Conservation (phyloP, 495 filamentous ascomycete species). For the Tuber aestivum region DNA sequence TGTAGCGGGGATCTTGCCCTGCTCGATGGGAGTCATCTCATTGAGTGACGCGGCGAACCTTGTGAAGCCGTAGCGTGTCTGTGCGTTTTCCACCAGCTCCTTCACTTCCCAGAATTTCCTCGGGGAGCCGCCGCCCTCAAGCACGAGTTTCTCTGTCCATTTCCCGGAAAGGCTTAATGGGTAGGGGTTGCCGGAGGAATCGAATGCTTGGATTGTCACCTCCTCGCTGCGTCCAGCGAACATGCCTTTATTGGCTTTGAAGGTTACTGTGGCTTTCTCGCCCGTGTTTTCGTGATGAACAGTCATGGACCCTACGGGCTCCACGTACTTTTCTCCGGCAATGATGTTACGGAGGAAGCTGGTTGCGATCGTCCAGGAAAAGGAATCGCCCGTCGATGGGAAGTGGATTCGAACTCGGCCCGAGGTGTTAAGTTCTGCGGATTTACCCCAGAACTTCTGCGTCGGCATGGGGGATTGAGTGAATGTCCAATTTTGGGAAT, state of each 20-base stretch:
- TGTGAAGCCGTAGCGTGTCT: slow-evolving; percentile 78
- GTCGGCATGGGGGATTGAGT: slow-evolving; percentile 78
- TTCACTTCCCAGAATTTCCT: slow-evolving; percentile 72
- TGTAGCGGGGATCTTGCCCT: slow-evolving; percentile 60
- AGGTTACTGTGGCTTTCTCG: slow-evolving; percentile 70
- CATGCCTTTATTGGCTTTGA: slow-evolving; percentile 82
- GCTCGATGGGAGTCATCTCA: slow-evolving; percentile 76
- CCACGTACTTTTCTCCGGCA: slow-evolving; percentile 95
- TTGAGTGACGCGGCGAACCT: slow-evolving; percentile 80
- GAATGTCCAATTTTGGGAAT: slow-evolving; percentile 73
- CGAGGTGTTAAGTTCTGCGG: slow-evolving; percentile 83
- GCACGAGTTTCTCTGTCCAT: slow-evolving; percentile 68
- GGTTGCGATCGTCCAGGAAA: slow-evolving; percentile 76
- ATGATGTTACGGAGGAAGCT: slow-evolving; percentile 93
- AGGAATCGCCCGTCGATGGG: slow-evolving; percentile 61
- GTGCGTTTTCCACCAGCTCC: slow-evolving; percentile 64
- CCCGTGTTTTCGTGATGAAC: slow-evolving; percentile 76
- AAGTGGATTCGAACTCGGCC: slow-evolving; percentile 67
- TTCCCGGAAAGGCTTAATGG: slow-evolving; percentile 66
- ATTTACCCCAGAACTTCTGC: slow-evolving; percentile 99
- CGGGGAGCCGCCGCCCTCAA: slow-evolving; percentile 54
- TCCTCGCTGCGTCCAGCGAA: slow-evolving; percentile 93
- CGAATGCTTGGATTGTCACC: slow-evolving; percentile 65
- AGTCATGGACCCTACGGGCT: slow-evolving; percentile 82
- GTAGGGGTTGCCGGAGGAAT: slow-evolving; percentile 55